These are phyloP conservation scores for Candida germanica DNA, from an alignment of 805 yeast genomes.

Conservation along the genomic window DNA sequence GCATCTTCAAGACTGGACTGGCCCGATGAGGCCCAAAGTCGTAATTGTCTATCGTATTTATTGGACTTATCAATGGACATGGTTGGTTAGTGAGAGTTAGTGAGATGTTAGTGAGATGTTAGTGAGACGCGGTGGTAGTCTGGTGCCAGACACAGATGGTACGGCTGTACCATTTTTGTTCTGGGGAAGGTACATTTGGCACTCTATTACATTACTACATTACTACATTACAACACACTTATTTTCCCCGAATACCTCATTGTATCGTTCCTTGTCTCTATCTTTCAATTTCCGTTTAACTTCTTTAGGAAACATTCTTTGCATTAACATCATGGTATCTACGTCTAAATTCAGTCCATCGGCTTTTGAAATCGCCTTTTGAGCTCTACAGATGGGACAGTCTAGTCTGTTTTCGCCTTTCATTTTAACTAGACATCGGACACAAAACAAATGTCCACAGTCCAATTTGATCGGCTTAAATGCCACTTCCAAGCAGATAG, in stretches of 20 bases:
- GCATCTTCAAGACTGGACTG: constrained; percentile 58
- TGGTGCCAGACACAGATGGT: too few species aligned
- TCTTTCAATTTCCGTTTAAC: constrained; percentile 59
- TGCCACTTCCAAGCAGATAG: constrained; percentile 67
- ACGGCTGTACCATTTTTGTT: too few species aligned
- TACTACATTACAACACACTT: constrained; percentile 14
- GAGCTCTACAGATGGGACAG: constrained; percentile 66
- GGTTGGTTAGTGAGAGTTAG: too few species aligned
- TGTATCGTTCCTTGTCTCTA: constrained; percentile 41
- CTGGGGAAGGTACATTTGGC: too few species aligned
- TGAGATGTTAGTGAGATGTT: too few species aligned
- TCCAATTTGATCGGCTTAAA: constrained; percentile 64
- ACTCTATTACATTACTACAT: background rate
- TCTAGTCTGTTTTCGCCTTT: constrained; percentile 49
- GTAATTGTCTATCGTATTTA: constrained; percentile 81
- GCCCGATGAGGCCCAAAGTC: constrained; percentile 82
- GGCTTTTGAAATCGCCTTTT: constrained; percentile 52
- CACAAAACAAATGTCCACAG: constrained; percentile 71
- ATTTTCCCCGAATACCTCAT: constrained; percentile 17
- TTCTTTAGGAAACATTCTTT: constrained; percentile 62
- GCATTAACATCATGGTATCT: constrained; percentile 50
- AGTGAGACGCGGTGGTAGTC: too few species aligned
- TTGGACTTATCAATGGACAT: constrained; percentile 35
- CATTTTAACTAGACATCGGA: constrained; percentile 66
- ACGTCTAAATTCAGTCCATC: constrained; percentile 59